Evolutionary conservation across 2,329 filamentous ascomycete species (phyloP).

Genomic region (Gliomastix tumulicola): DNA sequence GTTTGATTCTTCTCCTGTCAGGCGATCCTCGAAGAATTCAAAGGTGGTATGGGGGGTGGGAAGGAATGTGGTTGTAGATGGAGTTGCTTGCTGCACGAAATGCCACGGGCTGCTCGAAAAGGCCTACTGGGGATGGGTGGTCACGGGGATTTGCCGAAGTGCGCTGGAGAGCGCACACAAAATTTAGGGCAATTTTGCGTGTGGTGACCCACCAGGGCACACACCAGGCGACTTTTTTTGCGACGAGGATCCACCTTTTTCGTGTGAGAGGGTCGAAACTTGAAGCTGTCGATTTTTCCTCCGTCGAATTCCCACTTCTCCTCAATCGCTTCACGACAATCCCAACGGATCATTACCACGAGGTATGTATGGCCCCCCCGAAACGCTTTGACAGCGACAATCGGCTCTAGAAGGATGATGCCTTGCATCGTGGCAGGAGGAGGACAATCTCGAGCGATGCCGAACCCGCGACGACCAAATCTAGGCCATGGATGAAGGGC

Average conservation of each 20-base stretch:
- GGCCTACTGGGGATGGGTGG: no score
- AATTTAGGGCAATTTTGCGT: slow-evolving; percentile 37
- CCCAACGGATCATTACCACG: slow-evolving; percentile 18
- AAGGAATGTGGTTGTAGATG: slow-evolving; percentile 19
- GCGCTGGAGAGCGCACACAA: slow-evolving; percentile 4
- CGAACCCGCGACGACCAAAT: slow-evolving; percentile 8
- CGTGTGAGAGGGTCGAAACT: no score
- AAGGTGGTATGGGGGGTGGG: slow-evolving; percentile 14
- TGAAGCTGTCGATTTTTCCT: slow-evolving; percentile 6
- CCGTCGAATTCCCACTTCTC: slow-evolving; percentile 4
- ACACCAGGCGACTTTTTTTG: slow-evolving; percentile 16
- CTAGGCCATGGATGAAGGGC: no score
- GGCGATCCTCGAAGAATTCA: slow-evolving; percentile 58
- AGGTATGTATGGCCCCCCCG: slow-evolving; percentile 45
- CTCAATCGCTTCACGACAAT: slow-evolving; percentile 1
- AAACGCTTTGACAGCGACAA: slow-evolving; percentile 16
- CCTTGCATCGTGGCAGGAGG: slow-evolving; percentile 48
- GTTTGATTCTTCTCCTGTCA: slow-evolving; percentile 48
- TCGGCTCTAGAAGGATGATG: slow-evolving; percentile 28
- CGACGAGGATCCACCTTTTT: background rate
- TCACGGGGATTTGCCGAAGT: slow-evolving; percentile 28
- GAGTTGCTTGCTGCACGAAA: slow-evolving; percentile 8
- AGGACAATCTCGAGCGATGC: slow-evolving; percentile 48
- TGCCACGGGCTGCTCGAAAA: slow-evolving; percentile 7
- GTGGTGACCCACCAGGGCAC: slow-evolving; percentile 35